A percentile compares a stretch with the other conserved stretches of the same genome.
These are phyloP conservation scores for Xylaria acuta DNA, from an alignment of 495 filamentous ascomycete species.

Conservation along the genomic window DNA sequence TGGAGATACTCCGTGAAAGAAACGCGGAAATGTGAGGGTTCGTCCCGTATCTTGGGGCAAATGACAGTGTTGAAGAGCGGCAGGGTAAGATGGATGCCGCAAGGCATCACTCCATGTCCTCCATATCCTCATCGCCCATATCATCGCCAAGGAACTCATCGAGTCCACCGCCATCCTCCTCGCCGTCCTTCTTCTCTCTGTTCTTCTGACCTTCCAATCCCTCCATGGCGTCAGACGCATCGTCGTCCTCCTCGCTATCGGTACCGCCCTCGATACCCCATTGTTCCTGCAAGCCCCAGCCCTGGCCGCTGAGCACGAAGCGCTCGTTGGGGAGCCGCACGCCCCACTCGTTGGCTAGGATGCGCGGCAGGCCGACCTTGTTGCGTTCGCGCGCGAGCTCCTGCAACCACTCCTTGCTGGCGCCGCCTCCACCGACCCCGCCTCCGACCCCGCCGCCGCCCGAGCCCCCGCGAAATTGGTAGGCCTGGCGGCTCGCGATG, in stretches of 20 bases:
- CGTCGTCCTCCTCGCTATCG: constrained; percentile 54
- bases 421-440: constrained; percentile 46
- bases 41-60: not conserved
- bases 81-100: not conserved
- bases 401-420: constrained; percentile 86
- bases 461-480: constrained; percentile 58
- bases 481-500: constrained; percentile 55
- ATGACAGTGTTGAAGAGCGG: not conserved
- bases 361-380: constrained; percentile 75
- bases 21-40: not conserved
- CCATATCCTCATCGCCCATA: constrained; percentile 48
- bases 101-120: constrained; percentile 32
- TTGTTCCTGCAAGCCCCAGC: constrained; percentile 82
- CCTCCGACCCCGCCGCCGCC: constrained; percentile 28
- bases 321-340: constrained; percentile 86
- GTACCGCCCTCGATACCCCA: constrained; percentile 62
- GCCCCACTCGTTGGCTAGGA: constrained; percentile 75
- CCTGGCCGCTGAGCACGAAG: constrained; percentile 84
- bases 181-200: constrained; percentile 45
- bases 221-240: constrained; percentile 52
- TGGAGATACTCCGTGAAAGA: not conserved
- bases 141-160: constrained; percentile 54
- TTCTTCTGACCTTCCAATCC: constrained; percentile 49
- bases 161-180: constrained; percentile 64
- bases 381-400: constrained; percentile 87